A percentile compares a stretch with the other conserved stretches of the same genome.
Conservation (phyloP, 495 filamentous ascomycete species). For the Aspergillus mulundensis region DNA sequence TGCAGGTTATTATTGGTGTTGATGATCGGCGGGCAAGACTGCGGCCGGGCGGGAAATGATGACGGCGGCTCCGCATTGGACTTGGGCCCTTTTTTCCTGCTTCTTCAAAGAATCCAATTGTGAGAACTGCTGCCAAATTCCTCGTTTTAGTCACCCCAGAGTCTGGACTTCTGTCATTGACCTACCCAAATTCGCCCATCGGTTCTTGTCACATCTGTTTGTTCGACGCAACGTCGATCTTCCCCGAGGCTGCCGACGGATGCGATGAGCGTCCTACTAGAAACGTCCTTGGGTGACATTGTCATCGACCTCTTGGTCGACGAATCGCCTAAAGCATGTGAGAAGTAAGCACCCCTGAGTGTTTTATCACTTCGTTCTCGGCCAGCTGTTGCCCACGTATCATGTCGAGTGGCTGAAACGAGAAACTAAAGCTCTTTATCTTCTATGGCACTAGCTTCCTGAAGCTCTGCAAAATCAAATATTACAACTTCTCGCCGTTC, state of each 20-base stretch:
- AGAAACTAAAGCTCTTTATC: conserved; percentile 48
- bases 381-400: conserved; percentile 11
- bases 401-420: conserved; percentile 36
- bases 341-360: conserved; percentile 63
- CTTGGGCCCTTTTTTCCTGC: background rate
- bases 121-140: background rate
- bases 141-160: background rate
- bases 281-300: conserved; percentile 88
- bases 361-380: conserved; percentile 6
- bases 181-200: background rate
- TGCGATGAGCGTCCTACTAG: conserved; percentile 74
- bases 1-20: background rate
- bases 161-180: conserved; percentile 1
- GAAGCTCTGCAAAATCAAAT: conserved; percentile 96
- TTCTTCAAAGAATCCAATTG: background rate
- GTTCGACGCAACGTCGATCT: conserved; percentile 25
- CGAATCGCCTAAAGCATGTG: conserved; percentile 81
- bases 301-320: conserved; percentile 87
- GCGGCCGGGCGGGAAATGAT: background rate
- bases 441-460: conserved; percentile 65
- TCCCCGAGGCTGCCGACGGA: conserved; percentile 14
- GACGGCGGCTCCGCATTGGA: conserved; percentile 20
- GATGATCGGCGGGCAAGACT: conserved; percentile 6
- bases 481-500: conserved; percentile 93
- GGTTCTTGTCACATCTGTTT: conserved; percentile 14